Base-by-base conservation (phyloP, 345 rosid species). In the Euphorbia peplus region DNA sequence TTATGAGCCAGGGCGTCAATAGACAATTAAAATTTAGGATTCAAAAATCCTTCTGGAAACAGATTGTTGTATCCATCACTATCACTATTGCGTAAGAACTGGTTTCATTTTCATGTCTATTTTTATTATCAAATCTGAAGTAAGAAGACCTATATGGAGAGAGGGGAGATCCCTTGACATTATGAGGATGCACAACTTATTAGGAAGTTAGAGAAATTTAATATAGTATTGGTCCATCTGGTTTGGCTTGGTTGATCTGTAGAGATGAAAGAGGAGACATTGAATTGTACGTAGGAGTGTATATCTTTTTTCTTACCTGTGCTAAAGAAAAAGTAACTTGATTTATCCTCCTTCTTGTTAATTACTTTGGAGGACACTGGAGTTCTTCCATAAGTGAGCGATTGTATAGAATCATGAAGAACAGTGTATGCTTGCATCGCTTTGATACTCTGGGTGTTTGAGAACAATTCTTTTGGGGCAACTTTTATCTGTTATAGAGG, bases 51-150 rank as follows among this genome's bases (percentile, higher is more conserved):
- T 16, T 48, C 1, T 5, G 19, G 21, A 48, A 48, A 12, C 21
- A 18, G n/a, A 48, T 16, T 48, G 22, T 48, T 48, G 53, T 48
- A 48, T 48, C 21, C 21, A 3, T n/a, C 1, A 5, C 21, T 5
- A 48, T 48, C 21, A n/a, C n/a, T n/a, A n/a, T 48, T 48, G 53
- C n/a, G n/a, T 48, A 16, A 48, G 53, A 16, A 48, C 16, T 48
- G 53, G 21, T 48, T 48, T 48, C 53, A 48, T 48, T 48, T 48
- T 48, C 53, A 48, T 48, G 53, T 48, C 53, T 48, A 48, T 18
- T 4, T 1, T 3, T 16, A 16, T 48, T 48, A 21, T 48, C 21
- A 18, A 48, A 48, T 7, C 53, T 48, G n/a, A 48, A 18, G 5
- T 48, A 18, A 4, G 21, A 48, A 16, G 21, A 18, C 53, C 53